Evolutionary conservation across 768 basidiomycete genomes (phyloP).

Genomic region (Obba rivulosa): DNA sequence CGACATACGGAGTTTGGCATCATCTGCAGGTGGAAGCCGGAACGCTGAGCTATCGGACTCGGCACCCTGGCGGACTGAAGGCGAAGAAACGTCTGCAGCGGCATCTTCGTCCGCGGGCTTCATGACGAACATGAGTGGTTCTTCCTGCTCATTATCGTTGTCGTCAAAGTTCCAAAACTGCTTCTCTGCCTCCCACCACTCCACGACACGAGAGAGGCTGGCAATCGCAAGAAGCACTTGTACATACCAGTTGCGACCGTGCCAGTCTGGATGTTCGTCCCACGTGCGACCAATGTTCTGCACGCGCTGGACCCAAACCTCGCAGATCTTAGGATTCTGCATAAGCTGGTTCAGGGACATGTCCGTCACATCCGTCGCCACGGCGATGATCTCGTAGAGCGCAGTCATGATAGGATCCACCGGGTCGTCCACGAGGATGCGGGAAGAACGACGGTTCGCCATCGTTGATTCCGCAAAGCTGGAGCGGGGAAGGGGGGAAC

Average conservation of each 20-base stretch:
- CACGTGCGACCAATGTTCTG: constrained; percentile 91
- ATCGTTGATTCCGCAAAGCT: constrained; percentile 59
- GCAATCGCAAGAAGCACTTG: constrained; percentile 94
- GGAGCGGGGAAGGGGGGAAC: constrained; percentile 82
- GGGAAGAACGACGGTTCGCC: constrained; percentile 70
- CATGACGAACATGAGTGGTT: constrained; percentile 89
- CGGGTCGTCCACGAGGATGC: constrained; percentile 80
- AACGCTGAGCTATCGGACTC: constrained; percentile 35
- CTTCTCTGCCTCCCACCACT: constrained; percentile 99
- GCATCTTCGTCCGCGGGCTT: constrained; percentile 71
- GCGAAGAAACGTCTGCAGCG: constrained; percentile 33
- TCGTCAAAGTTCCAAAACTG: constrained; percentile 99
- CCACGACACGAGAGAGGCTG: constrained; percentile 91
- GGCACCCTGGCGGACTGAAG: constrained; percentile 30
- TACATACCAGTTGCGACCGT: constrained; percentile 97
- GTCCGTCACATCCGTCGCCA: constrained; percentile 91
- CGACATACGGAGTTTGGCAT: constrained; percentile 41
- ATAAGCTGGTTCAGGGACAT: constrained; percentile 86
- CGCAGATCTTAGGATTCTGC: constrained; percentile 77
- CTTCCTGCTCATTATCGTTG: constrained; percentile 83
- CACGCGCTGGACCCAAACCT: constrained; percentile 82
- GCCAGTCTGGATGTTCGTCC: constrained; percentile 98
- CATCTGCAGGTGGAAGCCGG: constrained; percentile 49
- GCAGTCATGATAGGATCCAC: constrained; percentile 86
- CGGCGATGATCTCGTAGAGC: constrained; percentile 85